phyloP scores from a whole-genome alignment of 352 stramenopile genomes.

The Phytophthora quininea region DNA sequence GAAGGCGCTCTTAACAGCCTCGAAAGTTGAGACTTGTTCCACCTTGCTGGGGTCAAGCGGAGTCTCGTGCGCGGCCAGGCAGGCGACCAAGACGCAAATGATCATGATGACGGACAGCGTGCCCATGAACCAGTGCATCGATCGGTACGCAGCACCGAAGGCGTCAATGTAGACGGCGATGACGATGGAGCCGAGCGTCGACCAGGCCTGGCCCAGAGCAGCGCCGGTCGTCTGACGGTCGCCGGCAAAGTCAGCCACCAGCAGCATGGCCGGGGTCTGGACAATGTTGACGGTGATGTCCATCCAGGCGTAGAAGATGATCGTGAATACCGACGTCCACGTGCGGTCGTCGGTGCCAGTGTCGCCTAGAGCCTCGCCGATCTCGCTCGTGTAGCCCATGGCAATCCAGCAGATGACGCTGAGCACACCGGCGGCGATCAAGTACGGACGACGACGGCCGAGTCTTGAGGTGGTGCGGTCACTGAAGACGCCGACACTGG shows the following conservation, averaged over 20 bases:
- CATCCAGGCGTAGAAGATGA: constrained; percentile 40
- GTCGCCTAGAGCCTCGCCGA: constrained; percentile 30
- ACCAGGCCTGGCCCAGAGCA: constrained; percentile 46
- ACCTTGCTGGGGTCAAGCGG: constrained; percentile 33
- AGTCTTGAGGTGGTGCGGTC: constrained; percentile 44
- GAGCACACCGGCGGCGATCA: constrained; percentile 41
- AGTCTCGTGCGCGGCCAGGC: constrained; percentile 39
- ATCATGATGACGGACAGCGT: constrained; percentile 45
- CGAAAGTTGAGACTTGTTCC: constrained; percentile 12
- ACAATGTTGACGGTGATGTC: constrained; percentile 39
- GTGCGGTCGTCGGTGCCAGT: constrained; percentile 18
- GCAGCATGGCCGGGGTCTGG: constrained; percentile 30
- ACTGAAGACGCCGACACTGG: constrained; percentile 36
- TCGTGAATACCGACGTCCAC: constrained; percentile 34
- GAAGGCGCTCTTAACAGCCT: constrained; percentile 37
- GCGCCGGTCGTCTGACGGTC: constrained; percentile 55
- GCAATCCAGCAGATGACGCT: constrained; percentile 54
- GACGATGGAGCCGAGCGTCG: constrained; percentile 34
- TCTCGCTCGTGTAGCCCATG: constrained; percentile 56
- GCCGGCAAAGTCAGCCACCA: constrained; percentile 48
- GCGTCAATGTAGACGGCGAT: constrained; percentile 44
- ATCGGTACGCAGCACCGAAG: constrained; percentile 49
- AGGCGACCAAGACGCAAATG: constrained; percentile 34
- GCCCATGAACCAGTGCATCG: constrained; percentile 48
- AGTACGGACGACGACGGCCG: constrained; percentile 45